Evolutionary conservation across 2,329 filamentous ascomycete genomes (phyloP).

Genomic region (Emergomyces orientalis): DNA sequence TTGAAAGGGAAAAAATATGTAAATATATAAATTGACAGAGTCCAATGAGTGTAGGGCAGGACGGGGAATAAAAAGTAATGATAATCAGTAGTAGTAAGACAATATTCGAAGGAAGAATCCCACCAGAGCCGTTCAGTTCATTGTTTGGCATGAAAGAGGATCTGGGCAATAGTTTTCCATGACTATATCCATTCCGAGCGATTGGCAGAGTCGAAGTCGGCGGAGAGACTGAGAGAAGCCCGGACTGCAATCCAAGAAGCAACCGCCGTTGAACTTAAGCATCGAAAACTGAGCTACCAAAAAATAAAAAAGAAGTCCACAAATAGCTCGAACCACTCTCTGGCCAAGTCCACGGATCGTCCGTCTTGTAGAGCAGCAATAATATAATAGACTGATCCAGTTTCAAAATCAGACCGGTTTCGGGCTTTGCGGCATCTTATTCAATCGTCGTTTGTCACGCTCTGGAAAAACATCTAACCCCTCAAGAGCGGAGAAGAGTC

Average conservation of each 20-base stretch:
- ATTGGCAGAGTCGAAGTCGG: neutral
- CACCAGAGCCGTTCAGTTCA: no score
- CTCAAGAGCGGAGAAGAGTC: neutral
- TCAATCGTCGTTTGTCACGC: neutral
- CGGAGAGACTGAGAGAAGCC: neutral
- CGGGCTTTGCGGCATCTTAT: neutral
- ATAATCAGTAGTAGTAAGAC: neutral
- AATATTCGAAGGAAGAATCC: neutral
- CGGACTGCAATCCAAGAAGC: neutral
- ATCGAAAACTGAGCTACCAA: neutral
- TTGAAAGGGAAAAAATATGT: no score
- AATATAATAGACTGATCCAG: neutral
- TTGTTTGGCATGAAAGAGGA: neutral
- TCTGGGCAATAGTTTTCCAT: neutral
- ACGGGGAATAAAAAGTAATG: neutral
- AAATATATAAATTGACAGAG: neutral
- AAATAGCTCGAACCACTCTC: conserved; percentile 1
- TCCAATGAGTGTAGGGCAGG: neutral
- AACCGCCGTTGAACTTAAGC: neutral
- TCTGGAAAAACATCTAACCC: neutral
- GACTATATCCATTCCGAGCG: neutral
- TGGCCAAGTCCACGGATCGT: neutral
- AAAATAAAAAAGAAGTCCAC: neutral
- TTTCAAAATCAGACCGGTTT: neutral
- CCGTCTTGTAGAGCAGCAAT: neutral